Evolutionary conservation across 176 grass and related monocot genomes (phyloP).

Genomic region (Musa beccarii): DNA sequence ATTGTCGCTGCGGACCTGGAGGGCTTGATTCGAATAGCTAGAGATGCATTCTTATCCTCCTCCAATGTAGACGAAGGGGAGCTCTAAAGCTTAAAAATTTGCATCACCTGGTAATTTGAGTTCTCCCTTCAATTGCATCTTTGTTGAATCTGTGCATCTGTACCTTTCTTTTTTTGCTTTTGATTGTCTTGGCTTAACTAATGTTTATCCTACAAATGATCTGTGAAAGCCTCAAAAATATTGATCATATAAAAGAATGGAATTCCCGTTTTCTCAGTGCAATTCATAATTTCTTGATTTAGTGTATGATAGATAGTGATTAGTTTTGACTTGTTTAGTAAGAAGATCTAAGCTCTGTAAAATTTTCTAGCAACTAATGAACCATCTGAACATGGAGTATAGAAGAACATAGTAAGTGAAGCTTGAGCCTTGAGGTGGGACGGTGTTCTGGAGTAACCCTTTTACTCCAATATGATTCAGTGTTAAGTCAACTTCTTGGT

Average conservation of each 20-base stretch:
- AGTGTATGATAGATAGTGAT: too few relatives aligned
- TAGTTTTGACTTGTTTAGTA: too few relatives aligned
- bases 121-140: background rate
- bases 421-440: background rate
- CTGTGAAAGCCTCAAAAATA: too few relatives aligned
- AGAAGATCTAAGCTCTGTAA: too few relatives aligned
- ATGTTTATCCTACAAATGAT: too few relatives aligned
- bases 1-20: slow-evolving; percentile 60
- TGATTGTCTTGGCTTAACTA: too few relatives aligned
- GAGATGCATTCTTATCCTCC: slow-evolving; percentile 50
- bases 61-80: slow-evolving; percentile 33
- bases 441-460: too few relatives aligned
- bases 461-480: background rate
- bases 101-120: background rate
- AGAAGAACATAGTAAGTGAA: background rate
- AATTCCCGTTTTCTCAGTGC: too few relatives aligned
- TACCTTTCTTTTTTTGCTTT: background rate
- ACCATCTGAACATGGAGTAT: too few relatives aligned
- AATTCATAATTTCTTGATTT: too few relatives aligned
- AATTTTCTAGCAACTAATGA: too few relatives aligned
- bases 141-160: background rate
- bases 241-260: too few relatives aligned
- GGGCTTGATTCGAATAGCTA: slow-evolving; percentile 64
- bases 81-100: slow-evolving; percentile 32
- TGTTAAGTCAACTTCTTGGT: background rate